Percentiles rank a stretch among this genome's conserved stretches.
Evolutionary conservation across 257 asterid species (phyloP).

Genomic region (Lycium ferocissimum): DNA sequence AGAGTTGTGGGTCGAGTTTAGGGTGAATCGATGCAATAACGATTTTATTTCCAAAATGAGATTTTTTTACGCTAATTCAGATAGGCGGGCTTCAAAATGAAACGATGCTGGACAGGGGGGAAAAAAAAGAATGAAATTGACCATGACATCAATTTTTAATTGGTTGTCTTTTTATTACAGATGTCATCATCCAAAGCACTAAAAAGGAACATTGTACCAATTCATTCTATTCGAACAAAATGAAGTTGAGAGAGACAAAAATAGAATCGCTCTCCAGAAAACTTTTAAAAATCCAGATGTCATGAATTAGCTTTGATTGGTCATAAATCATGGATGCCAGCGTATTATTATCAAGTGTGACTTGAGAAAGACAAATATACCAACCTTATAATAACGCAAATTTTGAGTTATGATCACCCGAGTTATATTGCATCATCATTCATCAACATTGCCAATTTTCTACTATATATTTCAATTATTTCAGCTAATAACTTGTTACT

Average conservation of each 20-base stretch:
- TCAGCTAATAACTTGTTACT: too few species aligned
- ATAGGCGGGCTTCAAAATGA: not conserved
- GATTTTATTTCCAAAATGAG: not conserved
- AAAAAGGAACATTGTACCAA: not conserved
- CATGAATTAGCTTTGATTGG: not conserved
- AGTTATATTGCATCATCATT: too few species aligned
- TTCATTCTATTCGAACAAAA: not conserved
- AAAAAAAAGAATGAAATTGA: not conserved
- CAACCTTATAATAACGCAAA: not conserved
- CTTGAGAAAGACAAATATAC: not conserved
- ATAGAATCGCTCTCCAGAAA: not conserved
- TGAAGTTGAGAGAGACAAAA: not conserved
- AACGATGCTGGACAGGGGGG: too few species aligned
- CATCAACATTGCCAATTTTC: too few species aligned
- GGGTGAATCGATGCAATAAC: too few species aligned
- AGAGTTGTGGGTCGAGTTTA: not conserved
- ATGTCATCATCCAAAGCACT: not conserved
- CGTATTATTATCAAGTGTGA: not conserved
- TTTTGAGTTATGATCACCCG: not conserved
- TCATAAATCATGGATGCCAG: not conserved
- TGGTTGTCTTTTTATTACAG: not conserved
- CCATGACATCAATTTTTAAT: not conserved
- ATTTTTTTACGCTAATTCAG: not conserved
- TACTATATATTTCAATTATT: too few species aligned
- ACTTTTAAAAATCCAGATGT: not conserved